Conservation (phyloP, 768 basidiomycete genomes). For the Phanerochaete sordida region DNA sequence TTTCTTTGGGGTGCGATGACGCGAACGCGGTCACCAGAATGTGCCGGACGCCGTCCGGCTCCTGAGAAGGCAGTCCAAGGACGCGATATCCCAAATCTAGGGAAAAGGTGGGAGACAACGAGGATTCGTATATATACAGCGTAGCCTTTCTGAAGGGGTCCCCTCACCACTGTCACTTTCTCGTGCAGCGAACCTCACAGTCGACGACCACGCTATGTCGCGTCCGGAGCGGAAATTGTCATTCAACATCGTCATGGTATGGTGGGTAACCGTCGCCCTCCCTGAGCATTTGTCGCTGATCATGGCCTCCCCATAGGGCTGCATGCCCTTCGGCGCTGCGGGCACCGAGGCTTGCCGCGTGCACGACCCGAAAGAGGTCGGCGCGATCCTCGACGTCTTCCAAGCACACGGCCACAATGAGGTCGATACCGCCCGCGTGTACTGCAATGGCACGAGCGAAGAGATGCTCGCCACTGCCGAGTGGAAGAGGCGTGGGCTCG, state of each 20-base stretch:
- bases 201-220: not conserved
- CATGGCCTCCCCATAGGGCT: constrained; percentile 33
- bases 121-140: too few species aligned
- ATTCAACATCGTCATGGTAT: constrained; percentile 50
- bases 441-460: constrained; percentile 30
- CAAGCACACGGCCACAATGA: constrained; percentile 51
- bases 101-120: too few species aligned
- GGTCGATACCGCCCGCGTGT: constrained; percentile 27
- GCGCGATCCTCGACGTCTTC: constrained; percentile 52
- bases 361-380: constrained; percentile 43
- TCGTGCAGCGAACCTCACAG: too few species aligned
- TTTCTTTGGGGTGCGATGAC: too few species aligned
- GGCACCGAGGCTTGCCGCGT: constrained; percentile 49
- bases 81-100: too few species aligned
- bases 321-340: constrained; percentile 51
- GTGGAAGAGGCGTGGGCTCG: constrained; percentile 47
- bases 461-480: constrained; percentile 45
- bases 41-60: too few species aligned
- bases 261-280: not conserved
- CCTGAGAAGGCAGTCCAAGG: too few species aligned
- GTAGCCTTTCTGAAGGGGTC: too few species aligned
- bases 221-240: constrained; percentile 33
- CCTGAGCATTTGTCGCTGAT: not conserved
- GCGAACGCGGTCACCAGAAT: too few species aligned
- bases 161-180: too few species aligned